Evolutionary conservation across 1,139 yeast genomes (phyloP), one percentile per base, ranked within the genome.

Genomic region (Hansenula lynferdii): DNA sequence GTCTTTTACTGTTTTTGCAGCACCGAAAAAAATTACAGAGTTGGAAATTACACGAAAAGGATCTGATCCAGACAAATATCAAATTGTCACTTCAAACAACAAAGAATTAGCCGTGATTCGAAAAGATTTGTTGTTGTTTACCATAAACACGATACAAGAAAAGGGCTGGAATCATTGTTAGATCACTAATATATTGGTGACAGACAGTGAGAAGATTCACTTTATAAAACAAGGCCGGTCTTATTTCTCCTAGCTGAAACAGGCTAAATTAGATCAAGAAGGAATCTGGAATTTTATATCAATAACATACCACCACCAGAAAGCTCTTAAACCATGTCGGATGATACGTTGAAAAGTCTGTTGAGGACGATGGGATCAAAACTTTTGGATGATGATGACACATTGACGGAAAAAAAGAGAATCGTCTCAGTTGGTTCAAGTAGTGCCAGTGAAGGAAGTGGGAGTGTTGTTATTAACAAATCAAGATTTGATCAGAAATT

Each of bases 401-500:
- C 17, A 6, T 39, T 52, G 9, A 45, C 44, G 6, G 57, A 52
- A 30, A 37, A 28, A 31, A 48, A 37, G 30, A 42, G 57, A 28
- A 35, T 51, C 1, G 41, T 48, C 1, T 52, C 57, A 1, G 39
- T 35, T 1, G 38, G 40, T 10, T 45, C 53, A 4, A 43, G 20
- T 15, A 31, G 26, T 31, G 28, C 27, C 4, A 31, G 45, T 19
- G 30, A 42, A 8, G 35, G 42, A 9, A 49, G 54, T 31, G 43
- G 44, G 8, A 43, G 53, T 35, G 54, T 50, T 8, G 50, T 52
- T 7, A 24, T 45, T 4, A 38, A 38, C 17, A 39, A 36, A 14
- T n/a, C n/a, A n/a, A 34, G 31, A 14, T 21, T 25, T 16, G 30
- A 28, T 19, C 27, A 26, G 20, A 34, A 36, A 27, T 30, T 35